Conservation (phyloP, 352 stramenopile genomes). For the Pythium diclinum region DNA sequence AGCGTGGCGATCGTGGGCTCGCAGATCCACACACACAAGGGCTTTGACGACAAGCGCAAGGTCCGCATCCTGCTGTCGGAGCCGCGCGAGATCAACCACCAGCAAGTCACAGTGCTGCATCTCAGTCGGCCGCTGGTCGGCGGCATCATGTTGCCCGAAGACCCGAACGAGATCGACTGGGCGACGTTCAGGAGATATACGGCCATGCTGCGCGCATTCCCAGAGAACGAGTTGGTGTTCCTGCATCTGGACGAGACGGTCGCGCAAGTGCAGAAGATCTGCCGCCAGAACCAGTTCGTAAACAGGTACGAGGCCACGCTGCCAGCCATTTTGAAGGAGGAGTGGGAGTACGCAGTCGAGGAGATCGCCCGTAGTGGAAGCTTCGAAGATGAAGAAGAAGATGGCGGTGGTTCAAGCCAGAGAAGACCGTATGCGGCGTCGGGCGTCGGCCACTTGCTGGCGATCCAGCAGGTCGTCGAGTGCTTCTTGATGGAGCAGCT, state of each 20-base stretch:
- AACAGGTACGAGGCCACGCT: constrained; percentile 46
- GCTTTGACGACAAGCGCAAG: constrained; percentile 52
- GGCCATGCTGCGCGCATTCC: constrained; percentile 70
- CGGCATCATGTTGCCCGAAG: constrained; percentile 60
- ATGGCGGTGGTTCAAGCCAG: background rate
- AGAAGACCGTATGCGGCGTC: constrained; percentile 13
- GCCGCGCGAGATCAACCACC: constrained; percentile 43
- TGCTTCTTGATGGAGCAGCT: constrained; percentile 78
- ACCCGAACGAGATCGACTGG: constrained; percentile 71
- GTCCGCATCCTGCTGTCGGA: constrained; percentile 76
- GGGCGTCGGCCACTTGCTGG: constrained; percentile 41
- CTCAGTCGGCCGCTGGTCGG: constrained; percentile 65
- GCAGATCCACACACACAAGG: constrained; percentile 45
- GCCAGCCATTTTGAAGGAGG: constrained; percentile 40
- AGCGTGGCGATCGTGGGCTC: constrained; percentile 50
- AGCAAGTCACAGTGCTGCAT: constrained; percentile 65
- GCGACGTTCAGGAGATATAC: constrained; percentile 71
- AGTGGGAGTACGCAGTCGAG: constrained; percentile 58
- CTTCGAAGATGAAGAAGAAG: constrained; percentile 42
- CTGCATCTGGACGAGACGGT: constrained; percentile 63
- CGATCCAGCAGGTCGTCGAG: constrained; percentile 79
- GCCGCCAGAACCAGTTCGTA: constrained; percentile 41
- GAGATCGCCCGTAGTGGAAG: constrained; percentile 47
- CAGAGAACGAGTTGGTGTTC: constrained; percentile 75
- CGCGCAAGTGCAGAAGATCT: constrained; percentile 57